Evolutionary conservation across 768 basidiomycete species (phyloP), one percentile per base, ranked within the genome.

Genomic region (Ramaria sp.): DNA sequence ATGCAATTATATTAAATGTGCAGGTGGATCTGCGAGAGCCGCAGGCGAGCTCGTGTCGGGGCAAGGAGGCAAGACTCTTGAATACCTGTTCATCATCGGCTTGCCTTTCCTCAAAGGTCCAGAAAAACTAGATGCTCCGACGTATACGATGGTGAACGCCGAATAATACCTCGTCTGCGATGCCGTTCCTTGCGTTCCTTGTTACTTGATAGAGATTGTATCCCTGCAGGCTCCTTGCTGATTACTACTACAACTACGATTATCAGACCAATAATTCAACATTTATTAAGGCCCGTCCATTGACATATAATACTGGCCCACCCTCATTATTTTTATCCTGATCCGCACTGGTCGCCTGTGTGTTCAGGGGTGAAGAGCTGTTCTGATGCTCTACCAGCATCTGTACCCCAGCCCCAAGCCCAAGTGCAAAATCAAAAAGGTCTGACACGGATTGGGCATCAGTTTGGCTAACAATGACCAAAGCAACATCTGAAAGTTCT

Each of bases 81-180:
- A 96, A 68, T 96, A 98, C 70, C 71, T 99, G 59, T 99, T 99
- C 73, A 83, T 98, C 67, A 83, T 96, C 58, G 89, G 93, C 60
- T 65, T 90, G 57, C 66, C 77, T 54, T 83, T 85, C 71, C 73
- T 92, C 62, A 82, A 87, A 61, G 90, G 85, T 7, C 66, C 74
- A 16, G 74, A 81, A 59, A 83, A 86, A 68, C 79, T 98, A 59
- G 79, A 90, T 63, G 92, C 90, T 30, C 89, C 92, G 1, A 71
- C 83, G 8, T 98, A 95, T 72, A 88, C 90, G 48, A 82, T 98
- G 66, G 73, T 96, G 57, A 80, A 96, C 67, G 71, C 75, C 56
- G 78, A 86, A 61, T 73, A 64, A 60, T 4, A 20, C n/a, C 41
- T 42, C 22, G 15, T 7, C 22, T n/a, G 22, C 15, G 4, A 15